These are phyloP conservation scores for Penicillium salamii DNA, from an alignment of 495 filamentous ascomycete genomes.

Conservation along the genomic window DNA sequence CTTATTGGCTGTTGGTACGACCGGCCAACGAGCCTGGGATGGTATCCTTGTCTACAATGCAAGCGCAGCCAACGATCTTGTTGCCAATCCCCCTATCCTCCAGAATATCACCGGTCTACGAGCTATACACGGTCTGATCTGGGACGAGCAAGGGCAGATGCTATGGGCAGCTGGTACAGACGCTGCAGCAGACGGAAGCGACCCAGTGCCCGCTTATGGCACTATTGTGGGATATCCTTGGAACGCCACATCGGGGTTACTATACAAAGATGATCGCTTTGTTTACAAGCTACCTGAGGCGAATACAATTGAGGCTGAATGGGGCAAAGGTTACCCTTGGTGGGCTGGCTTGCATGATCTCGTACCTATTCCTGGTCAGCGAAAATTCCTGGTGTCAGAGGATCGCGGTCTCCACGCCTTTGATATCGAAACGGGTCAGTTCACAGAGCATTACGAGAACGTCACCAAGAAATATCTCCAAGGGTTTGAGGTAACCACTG, in stretches of 20 bases:
- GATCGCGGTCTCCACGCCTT: conserved; percentile 3
- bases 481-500: conserved; percentile 27
- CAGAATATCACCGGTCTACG: conserved; percentile 30
- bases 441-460: conserved; percentile 9
- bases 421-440: background rate
- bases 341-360: conserved; percentile 29
- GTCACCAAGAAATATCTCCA: conserved; percentile 21
- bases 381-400: conserved; percentile 3
- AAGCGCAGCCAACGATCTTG: conserved; percentile 13
- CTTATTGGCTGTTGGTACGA: conserved; percentile 23
- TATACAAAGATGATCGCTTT: conserved; percentile 13
- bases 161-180: conserved; percentile 28
- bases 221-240: conserved; percentile 10
- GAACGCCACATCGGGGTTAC: conserved; percentile 13
- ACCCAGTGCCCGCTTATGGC: conserved; percentile 16
- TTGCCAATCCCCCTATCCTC: conserved; percentile 17
- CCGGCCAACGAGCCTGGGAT: conserved; percentile 23
- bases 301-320: conserved; percentile 19
- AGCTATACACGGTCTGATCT: conserved; percentile 29
- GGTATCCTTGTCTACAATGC: conserved; percentile 28
- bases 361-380: background rate
- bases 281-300: conserved; percentile 11
- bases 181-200: conserved; percentile 24
- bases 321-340: conserved; percentile 24
- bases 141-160: conserved; percentile 27